phyloP scores from a whole-genome alignment of 257 asterid genomes.

The Asclepias syriaca region DNA sequence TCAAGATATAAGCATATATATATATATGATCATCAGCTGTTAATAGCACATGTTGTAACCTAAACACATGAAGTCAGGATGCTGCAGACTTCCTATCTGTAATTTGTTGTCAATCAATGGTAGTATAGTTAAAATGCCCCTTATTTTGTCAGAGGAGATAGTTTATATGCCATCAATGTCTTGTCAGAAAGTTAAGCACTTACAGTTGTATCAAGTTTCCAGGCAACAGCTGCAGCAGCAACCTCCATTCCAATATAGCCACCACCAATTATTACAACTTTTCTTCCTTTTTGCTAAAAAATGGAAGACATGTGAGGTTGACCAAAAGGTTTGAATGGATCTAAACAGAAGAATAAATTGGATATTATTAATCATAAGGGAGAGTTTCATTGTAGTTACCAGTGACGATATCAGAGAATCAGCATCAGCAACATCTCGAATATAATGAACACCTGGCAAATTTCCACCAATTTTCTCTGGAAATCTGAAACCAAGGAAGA shows the following conservation, averaged over 20 bases:
- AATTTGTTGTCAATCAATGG: background rate
- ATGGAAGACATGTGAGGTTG: background rate
- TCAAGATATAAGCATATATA: background rate
- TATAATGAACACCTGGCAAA: constrained; percentile 84
- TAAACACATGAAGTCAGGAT: background rate
- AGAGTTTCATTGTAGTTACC: constrained; percentile 34
- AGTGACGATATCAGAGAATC: constrained; percentile 72
- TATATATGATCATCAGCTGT: background rate
- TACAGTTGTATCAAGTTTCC: constrained; percentile 96
- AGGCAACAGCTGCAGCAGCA: constrained; percentile 91
- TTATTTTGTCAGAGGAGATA: background rate
- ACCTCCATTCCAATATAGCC: constrained; percentile 99
- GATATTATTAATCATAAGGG: background rate
- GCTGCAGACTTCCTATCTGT: background rate
- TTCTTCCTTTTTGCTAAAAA: constrained; percentile 69
- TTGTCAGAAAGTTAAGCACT: constrained; percentile 20
- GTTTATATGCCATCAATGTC: background rate
- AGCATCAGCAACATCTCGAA: constrained; percentile 95
- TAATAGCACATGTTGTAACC: background rate
- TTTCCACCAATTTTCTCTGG: constrained; percentile 94
- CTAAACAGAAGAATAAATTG: background rate
- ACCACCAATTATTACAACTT: constrained; percentile 90
- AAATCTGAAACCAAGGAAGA: constrained; percentile 45
- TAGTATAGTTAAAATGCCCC: background rate
- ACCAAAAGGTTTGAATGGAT: background rate